Evolutionary conservation across 345 rosid species (phyloP).

Genomic region (Salix brachista): DNA sequence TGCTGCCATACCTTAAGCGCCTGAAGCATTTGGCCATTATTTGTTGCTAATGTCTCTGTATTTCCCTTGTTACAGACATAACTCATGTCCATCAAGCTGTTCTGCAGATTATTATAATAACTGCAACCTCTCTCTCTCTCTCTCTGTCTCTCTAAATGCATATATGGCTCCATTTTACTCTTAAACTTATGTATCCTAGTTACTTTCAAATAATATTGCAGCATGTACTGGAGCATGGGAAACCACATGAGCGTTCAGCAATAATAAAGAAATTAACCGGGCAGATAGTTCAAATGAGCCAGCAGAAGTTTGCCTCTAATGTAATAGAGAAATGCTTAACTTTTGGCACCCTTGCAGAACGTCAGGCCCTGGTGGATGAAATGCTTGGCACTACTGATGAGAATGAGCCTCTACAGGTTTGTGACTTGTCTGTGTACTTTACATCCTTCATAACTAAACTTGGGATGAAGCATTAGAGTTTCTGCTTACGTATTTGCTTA

Average conservation of each 20-base stretch:
- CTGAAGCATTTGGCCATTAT: neutral
- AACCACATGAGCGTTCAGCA: slow-evolving; percentile 73
- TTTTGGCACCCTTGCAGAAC: slow-evolving; percentile 71
- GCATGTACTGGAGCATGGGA: slow-evolving; percentile 97
- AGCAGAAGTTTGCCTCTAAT: slow-evolving; percentile 98
- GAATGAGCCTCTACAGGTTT: slow-evolving; percentile 98
- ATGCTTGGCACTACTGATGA: slow-evolving; percentile 97
- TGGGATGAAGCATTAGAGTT: neutral
- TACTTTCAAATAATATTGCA: slow-evolving; percentile 25
- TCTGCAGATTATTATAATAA: neutral
- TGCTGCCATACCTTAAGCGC: neutral
- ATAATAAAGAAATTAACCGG: slow-evolving; percentile 75
- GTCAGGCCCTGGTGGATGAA: slow-evolving; percentile 76
- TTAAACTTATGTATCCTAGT: slow-evolving; percentile 3
- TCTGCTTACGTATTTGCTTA: neutral
- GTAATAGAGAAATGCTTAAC: slow-evolving; percentile 88
- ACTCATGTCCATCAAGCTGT: neutral
- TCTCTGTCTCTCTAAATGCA: neutral
- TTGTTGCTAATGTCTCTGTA: neutral
- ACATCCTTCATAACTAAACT: neutral
- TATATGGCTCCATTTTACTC: neutral
- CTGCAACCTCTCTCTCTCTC: neutral
- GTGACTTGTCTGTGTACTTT: neutral
- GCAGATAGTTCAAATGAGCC: slow-evolving; percentile 92
- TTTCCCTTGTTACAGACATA: neutral